phyloP scores from a whole-genome alignment of 2,329 filamentous ascomycete species.

The Zasmidium citrigriseum region DNA sequence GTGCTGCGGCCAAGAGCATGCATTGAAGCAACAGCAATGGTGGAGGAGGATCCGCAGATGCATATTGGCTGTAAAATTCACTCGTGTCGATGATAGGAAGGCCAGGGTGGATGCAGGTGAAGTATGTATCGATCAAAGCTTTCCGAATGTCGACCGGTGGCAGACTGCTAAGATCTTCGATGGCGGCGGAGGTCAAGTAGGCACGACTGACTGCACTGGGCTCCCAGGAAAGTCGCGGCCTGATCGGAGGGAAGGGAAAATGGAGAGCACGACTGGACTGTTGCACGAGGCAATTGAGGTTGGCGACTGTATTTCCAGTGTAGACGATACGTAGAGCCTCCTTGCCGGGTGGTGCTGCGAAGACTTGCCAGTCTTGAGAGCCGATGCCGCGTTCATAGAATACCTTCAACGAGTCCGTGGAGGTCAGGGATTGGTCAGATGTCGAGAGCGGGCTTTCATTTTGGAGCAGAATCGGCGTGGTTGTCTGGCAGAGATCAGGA shows the following conservation, averaged over 20 bases:
- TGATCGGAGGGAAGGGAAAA: conserved; percentile 15
- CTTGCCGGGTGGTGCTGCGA: neutral
- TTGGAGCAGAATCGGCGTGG: too few species aligned
- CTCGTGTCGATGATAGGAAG: conserved; percentile 13
- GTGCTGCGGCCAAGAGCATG: conserved; percentile 13
- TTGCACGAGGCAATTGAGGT: conserved; percentile 13
- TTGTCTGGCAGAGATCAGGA: too few species aligned
- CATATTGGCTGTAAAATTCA: neutral
- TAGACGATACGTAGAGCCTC: conserved; percentile 12
- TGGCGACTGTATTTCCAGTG: conserved; percentile 6
- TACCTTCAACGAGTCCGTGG: conserved; percentile 8
- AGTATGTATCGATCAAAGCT: conserved; percentile 16
- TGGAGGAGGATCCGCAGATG: conserved; percentile 7
- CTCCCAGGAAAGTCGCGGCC: conserved; percentile 9
- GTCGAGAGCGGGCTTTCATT: neutral
- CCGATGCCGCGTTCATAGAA: conserved; percentile 16
- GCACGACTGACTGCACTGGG: neutral
- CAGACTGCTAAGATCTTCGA: conserved; percentile 11
- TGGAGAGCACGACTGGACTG: conserved; percentile 4
- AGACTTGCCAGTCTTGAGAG: conserved; percentile 8
- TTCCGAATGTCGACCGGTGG: conserved; percentile 9
- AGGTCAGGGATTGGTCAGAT: neutral
- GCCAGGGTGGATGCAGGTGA: conserved; percentile 15
- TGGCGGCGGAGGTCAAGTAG: conserved; percentile 8
- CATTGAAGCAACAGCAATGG: conserved; percentile 12